Conservation (phyloP, 192 early-diverging fungal species). For the Coemansia sp. region DNA sequence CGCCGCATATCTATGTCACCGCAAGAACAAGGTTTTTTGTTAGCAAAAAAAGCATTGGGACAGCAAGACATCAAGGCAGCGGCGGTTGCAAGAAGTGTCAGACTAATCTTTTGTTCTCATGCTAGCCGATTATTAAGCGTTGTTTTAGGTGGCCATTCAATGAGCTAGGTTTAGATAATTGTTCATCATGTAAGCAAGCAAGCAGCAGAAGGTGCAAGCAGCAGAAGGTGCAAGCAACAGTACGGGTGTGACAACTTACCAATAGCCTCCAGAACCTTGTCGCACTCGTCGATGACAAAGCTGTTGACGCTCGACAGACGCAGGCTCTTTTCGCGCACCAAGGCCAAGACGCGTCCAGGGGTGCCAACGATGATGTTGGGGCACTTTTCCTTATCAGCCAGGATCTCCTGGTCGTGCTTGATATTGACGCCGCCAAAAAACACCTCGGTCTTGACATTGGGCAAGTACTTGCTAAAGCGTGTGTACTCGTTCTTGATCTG, state of each 20-base stretch:
- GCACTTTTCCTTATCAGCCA: slow-evolving; percentile 80
- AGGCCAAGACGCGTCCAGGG: slow-evolving; percentile 86
- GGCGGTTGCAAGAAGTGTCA: not conserved
- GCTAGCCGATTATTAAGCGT: slow-evolving; percentile 28
- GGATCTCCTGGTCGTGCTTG: slow-evolving; percentile 75
- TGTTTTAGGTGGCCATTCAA: slow-evolving; percentile 55
- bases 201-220: not conserved
- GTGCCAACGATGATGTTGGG: slow-evolving; percentile 97
- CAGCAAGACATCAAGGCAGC: not conserved
- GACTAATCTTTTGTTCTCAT: slow-evolving; percentile 28
- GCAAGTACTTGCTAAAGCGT: slow-evolving; percentile 94
- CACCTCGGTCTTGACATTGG: slow-evolving; percentile 88
- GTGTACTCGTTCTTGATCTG: slow-evolving; percentile 97
- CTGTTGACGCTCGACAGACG: slow-evolving; percentile 84
- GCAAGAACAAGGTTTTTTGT: not conserved
- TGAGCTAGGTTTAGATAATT: slow-evolving; percentile 80
- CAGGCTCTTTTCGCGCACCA: slow-evolving; percentile 83
- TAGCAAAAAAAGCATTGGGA: not conserved
- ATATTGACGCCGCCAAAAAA: slow-evolving; percentile 88
- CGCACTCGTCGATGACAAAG: slow-evolving; percentile 99
- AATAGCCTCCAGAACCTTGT: slow-evolving; percentile 91
- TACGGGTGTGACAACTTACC: slow-evolving; percentile 62
- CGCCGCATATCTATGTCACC: slow-evolving; percentile 83
- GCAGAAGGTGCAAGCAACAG: not conserved
- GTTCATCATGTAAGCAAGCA: slow-evolving; percentile 52